Evolutionary conservation across 306 rosid genomes (phyloP).

Genomic region (Oxytropis ochrocephala): DNA sequence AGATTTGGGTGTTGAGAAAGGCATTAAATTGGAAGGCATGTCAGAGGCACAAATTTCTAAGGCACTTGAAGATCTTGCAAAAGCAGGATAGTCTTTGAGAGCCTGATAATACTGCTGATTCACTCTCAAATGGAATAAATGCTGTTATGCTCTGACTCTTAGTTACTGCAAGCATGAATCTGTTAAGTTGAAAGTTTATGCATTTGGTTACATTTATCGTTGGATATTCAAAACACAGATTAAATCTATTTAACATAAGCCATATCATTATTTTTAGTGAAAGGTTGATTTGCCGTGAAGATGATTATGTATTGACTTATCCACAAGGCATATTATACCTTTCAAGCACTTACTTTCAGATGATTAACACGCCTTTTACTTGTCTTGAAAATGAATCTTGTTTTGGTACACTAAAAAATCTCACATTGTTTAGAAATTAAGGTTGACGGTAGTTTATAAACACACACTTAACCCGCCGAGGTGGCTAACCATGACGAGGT

Average conservation of each 20-base stretch:
- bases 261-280: background rate
- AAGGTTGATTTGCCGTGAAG: background rate
- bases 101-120: constrained; percentile 31
- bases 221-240: background rate
- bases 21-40: constrained; percentile 76
- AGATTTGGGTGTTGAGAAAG: constrained; percentile 89
- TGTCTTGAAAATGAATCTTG: background rate
- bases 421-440: no score
- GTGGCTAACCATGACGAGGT: no score
- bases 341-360: background rate
- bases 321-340: background rate
- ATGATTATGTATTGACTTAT: background rate
- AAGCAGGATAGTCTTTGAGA: constrained; percentile 57
- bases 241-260: background rate
- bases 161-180: constrained; percentile 10
- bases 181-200: background rate
- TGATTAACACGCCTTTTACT: background rate
- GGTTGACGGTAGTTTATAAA: no score
- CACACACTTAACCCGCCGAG: no score
- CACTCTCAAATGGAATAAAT: constrained; percentile 39
- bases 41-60: constrained; percentile 70
- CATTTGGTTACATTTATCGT: background rate
- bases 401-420: no score
- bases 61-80: constrained; percentile 75
- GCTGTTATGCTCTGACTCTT: background rate